Evolutionary conservation across 108 stramenopile genomes (phyloP).

Genomic region (Licmophora abbreviata): DNA sequence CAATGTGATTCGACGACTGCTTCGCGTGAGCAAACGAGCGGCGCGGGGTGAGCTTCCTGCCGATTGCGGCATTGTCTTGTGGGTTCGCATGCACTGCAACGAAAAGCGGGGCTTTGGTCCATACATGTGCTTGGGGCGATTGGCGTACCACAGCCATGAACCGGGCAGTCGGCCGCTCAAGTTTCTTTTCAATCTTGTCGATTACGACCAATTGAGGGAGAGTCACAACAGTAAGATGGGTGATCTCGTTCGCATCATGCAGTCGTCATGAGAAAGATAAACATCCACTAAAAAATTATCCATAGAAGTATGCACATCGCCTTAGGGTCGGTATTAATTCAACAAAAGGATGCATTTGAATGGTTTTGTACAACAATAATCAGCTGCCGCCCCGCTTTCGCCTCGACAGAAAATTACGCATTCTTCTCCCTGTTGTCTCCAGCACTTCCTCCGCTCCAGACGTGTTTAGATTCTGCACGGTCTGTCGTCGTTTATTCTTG

Average conservation of each 20-base stretch:
- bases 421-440: constrained; percentile 25
- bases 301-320: background rate
- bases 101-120: constrained; percentile 27
- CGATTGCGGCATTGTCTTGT: constrained; percentile 43
- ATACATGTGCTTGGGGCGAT: constrained; percentile 47
- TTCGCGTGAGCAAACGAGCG: constrained; percentile 31
- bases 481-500: constrained; percentile 48
- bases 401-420: too few relatives aligned
- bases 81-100: constrained; percentile 48
- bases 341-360: too few relatives aligned
- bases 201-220: constrained; percentile 43
- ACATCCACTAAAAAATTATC: background rate
- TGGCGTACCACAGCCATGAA: constrained; percentile 47
- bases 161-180: constrained; percentile 44
- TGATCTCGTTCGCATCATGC: too few relatives aligned
- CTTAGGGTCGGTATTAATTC: too few relatives aligned
- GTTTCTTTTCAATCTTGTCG: constrained; percentile 68
- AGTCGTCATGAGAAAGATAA: background rate
- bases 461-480: constrained; percentile 43
- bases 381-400: too few relatives aligned
- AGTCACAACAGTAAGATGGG: background rate
- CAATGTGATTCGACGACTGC: constrained; percentile 43
- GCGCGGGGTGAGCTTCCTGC: constrained; percentile 2
- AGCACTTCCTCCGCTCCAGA: constrained; percentile 37
- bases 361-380: too few relatives aligned